These are phyloP conservation scores for Colletotrichum sp. DNA, from an alignment of 2,329 filamentous ascomycete species.

Conservation along the genomic window DNA sequence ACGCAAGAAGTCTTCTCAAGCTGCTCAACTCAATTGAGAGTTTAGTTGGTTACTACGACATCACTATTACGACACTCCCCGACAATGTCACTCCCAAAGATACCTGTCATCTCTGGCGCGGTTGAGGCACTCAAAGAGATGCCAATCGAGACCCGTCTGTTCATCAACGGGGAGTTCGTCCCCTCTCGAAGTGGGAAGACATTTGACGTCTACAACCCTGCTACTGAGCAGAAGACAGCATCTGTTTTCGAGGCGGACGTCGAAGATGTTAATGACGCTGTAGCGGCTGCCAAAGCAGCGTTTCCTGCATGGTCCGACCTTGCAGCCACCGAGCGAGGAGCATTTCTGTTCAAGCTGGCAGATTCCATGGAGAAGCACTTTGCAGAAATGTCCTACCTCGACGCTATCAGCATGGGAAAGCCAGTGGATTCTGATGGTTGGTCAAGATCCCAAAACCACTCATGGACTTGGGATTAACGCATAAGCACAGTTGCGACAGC, in stretches of 20 bases:
- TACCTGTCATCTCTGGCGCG: not conserved
- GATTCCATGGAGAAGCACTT: conserved; percentile 59
- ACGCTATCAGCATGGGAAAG: not conserved
- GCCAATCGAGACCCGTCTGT: not conserved
- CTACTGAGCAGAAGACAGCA: conserved; percentile 11
- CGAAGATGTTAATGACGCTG: conserved; percentile 66
- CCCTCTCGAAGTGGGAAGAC: not conserved
- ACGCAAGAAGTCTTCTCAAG: not conserved
- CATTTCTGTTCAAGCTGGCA: conserved; percentile 67
- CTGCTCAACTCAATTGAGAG: not conserved
- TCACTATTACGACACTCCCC: not conserved
- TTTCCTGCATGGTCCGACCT: conserved; percentile 36
- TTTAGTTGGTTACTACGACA: not conserved
- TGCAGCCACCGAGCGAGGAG: conserved; percentile 50
- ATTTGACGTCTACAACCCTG: conserved; percentile 22
- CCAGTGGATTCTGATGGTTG: conserved; percentile 53
- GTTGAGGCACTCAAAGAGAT: not conserved
- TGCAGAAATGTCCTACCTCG: not conserved
- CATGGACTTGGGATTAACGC: conserved; percentile 48
- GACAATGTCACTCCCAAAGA: not conserved
- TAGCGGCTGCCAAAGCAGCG: conserved; percentile 42
- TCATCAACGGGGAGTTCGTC: not conserved
- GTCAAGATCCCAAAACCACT: conserved; percentile 73
- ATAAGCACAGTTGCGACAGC: conserved; percentile 72
- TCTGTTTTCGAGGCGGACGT: conserved; percentile 36